Evolutionary conservation across 164 flowering plant species (phyloP), one percentile per base, ranked within the genome.

Genomic region (Dillenia turbinata): DNA sequence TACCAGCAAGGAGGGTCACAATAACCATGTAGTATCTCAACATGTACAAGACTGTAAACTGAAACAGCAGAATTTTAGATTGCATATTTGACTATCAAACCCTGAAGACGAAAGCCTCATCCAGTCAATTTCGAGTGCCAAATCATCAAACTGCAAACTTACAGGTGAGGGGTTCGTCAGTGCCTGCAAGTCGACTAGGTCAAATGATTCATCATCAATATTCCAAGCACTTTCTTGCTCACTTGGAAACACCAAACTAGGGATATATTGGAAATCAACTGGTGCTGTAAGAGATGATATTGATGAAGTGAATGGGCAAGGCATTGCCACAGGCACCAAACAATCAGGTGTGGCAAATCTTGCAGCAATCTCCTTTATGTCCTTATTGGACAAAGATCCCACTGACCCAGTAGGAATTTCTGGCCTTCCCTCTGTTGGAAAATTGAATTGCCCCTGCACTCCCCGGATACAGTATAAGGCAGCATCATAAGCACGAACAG

Each of bases 401-500:
- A 62, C 54, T 14, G 59, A 54, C n/a, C 61, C 54, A 8, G 33
- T 55, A 5, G 65, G 71, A n/a, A 75, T 45, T 26, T 71, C 62
- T 3, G 78, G 75, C 12, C 62, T 50, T 53, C 53, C 59, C 1
- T 66, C 69, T 9, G 56, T 62, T 1, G 70, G 70, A 56, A 75
- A 79, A 63, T 79, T 79, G 57, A 76, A 76, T 49, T 47, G 58
- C 0, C 68, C 79, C 12, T 58, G 4, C 4, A 55, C 48, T 2
- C 82, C 82, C 0, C 79, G 73, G 9, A 78, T 69, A 60, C 82
- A 78, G 67, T 70, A 78, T 13, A 65, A 67, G 15, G 79, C 84
- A 4, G 76, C 81, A 54, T 81, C 84, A 51, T 73, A 76, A 0
- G 84, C 85, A 6, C 80, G 67, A 1, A 82, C 85, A 0, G 85